Base-by-base conservation (phyloP, 2,329 filamentous ascomycete genomes). In the Lojkania enalia region DNA sequence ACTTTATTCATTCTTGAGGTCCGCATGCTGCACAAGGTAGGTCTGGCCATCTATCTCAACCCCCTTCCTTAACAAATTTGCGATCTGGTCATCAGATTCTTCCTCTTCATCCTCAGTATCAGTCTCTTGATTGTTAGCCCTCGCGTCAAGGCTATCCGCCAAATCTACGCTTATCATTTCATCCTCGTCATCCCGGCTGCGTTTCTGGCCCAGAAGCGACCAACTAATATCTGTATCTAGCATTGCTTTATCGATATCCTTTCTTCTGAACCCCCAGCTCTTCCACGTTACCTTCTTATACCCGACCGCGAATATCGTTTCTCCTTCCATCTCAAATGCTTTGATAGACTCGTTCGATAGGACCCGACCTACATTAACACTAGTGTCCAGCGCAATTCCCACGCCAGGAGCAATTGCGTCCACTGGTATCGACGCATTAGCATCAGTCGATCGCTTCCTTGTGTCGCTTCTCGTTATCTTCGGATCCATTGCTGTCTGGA, bases 141-240 rank as follows among this genome's bases (percentile, higher is more conserved):
- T 42, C 3, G 18, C 39, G n/a, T 42, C 39, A n/a, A 46, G 44
- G 5, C 31, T 31, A 42, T 46, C 44, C 18, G 30, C 20, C 6
- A 46, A 31, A 31, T 46, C 44, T 18, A 31, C 44, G 31, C 46
- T 41, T n/a, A 45, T 36, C 12, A 39, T n/a, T 36, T 48, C 46
- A 21, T 46, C 41, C 15, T 29, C 41, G 2, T 41, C 30, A n/a
- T 45, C 20, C 9, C 21, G 14, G 16, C 46, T 33, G 9, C 41
- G 46, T 19, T 45, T 39, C 36, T 46, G 4, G 7, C 46, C 46
- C 18, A 48, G 20, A 2, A 48, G 14, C 13, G 46, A 43, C 46
- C 46, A 48, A 7, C 33, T 48, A 13, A 48, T 48, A 29, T 48
- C 30, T 4, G 39, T 30, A 16, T 48, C 46, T n/a, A 48, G 42